Evolutionary conservation across 306 rosid genomes (phyloP).

Genomic region (Fagus crenata): DNA sequence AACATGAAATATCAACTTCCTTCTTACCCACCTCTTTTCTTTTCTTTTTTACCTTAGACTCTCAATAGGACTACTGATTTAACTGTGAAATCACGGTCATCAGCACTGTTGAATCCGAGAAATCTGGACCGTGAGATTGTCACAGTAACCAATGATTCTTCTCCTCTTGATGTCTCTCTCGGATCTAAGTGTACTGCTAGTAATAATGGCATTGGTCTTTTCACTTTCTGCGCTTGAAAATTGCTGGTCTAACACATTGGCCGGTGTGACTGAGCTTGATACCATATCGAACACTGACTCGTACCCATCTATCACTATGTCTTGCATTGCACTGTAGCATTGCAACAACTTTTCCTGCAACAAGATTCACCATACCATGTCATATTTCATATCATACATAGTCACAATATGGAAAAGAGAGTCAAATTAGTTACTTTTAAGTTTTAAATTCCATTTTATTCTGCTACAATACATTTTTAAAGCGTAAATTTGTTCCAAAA

Average conservation of each 20-base stretch:
- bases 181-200: slow-evolving; percentile 23
- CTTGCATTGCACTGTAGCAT: slow-evolving; percentile 62
- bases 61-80: slow-evolving; percentile 30
- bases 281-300: slow-evolving; percentile 47
- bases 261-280: slow-evolving; percentile 65
- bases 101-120: slow-evolving; percentile 41
- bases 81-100: slow-evolving; percentile 30
- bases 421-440: not conserved
- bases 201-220: slow-evolving; percentile 33
- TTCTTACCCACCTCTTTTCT: slow-evolving; percentile 8
- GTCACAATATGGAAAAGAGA: not conserved
- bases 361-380: slow-evolving; percentile 14
- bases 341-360: slow-evolving; percentile 55
- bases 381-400: not conserved
- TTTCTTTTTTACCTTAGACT: slow-evolving; percentile 4
- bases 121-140: slow-evolving; percentile 44
- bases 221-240: slow-evolving; percentile 79
- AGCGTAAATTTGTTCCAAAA: not conserved
- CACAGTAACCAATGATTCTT: slow-evolving; percentile 37
- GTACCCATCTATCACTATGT: slow-evolving; percentile 50
- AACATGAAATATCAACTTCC: slow-evolving; percentile 31
- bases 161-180: slow-evolving; percentile 61
- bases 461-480: not conserved
- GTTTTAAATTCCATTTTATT: not conserved
- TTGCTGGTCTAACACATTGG: slow-evolving; percentile 74